A percentile compares a stretch with the other conserved stretches of the same genome.
Conservation (phyloP, 2,329 filamentous ascomycete genomes). For the Scedosporium boydii region DNA sequence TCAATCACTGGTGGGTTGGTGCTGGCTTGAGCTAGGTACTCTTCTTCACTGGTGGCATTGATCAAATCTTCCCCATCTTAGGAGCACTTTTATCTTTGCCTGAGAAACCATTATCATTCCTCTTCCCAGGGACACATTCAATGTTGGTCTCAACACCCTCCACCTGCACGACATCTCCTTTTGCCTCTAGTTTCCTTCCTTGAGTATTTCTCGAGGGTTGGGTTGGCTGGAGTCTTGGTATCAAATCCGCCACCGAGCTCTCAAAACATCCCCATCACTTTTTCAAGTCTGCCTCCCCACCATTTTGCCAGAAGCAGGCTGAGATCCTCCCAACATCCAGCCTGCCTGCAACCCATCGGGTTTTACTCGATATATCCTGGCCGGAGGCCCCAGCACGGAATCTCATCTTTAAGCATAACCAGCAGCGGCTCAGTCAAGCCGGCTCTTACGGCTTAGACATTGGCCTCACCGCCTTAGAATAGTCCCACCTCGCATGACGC, state of each 20-base stretch:
- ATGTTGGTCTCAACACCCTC: constrained; percentile 1
- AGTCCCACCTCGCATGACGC: neutral
- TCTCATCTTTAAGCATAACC: neutral
- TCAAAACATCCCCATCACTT: neutral
- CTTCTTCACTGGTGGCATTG: too few species aligned
- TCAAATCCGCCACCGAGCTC: too few species aligned
- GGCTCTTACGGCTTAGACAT: neutral
- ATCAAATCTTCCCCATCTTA: neutral
- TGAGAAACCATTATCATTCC: neutral
- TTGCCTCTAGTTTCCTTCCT: neutral
- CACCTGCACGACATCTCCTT: neutral
- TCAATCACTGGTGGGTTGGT: too few species aligned
- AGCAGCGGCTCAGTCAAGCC: neutral
- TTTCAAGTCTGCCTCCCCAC: neutral
- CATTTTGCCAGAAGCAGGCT: neutral
- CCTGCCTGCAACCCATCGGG: neutral
- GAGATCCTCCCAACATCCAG: neutral
- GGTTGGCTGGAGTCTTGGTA: neutral
- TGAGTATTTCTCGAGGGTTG: neutral
- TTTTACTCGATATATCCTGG: neutral
- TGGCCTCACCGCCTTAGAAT: neutral
- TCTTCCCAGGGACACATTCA: neutral
- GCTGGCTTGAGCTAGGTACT: too few species aligned
- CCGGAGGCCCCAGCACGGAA: neutral
- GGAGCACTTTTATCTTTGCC: neutral